Evolutionary conservation across 2,329 filamentous ascomycete genomes (phyloP).

Genomic region (Stachybotrys chartarum): DNA sequence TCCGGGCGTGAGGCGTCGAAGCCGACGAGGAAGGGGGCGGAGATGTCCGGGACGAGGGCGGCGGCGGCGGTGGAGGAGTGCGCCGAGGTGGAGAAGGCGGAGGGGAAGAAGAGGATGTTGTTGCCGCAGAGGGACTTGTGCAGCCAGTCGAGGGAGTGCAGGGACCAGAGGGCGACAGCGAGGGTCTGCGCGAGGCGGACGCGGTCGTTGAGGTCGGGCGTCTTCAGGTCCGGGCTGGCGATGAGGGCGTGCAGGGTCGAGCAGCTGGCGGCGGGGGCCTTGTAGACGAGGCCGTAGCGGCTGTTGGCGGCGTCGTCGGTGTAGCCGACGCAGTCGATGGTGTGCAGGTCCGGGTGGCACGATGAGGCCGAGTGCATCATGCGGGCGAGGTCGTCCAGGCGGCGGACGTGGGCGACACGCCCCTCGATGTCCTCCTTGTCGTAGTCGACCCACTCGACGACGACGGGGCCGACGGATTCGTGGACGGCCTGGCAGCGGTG

Average conservation of each 20-base stretch:
- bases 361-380: conserved; percentile 39
- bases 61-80: conserved; percentile 25
- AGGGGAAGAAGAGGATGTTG: conserved; percentile 48
- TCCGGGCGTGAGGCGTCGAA: conserved; percentile 50
- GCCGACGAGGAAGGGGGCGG: conserved; percentile 38
- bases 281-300: conserved; percentile 38
- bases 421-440: conserved; percentile 33
- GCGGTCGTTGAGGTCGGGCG: conserved; percentile 36
- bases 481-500: conserved; percentile 25
- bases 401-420: conserved; percentile 33
- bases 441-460: conserved; percentile 39
- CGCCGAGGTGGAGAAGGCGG: conserved; percentile 25
- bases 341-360: conserved; percentile 38
- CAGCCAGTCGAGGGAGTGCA: conserved; percentile 48
- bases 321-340: conserved; percentile 39
- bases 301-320: conserved; percentile 29
- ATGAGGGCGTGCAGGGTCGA: conserved; percentile 33
- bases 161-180: conserved; percentile 36
- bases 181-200: conserved; percentile 34
- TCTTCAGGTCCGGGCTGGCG: conserved; percentile 28
- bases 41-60: conserved; percentile 30
- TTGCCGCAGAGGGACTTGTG: conserved; percentile 48
- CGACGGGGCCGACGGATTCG: conserved; percentile 23
- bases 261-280: conserved; percentile 25
- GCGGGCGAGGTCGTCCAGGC: conserved; percentile 37